Base-by-base conservation (phyloP, 1,284 basidiomycete species). In the Microbotryum lychnidis-dioicae region DNA sequence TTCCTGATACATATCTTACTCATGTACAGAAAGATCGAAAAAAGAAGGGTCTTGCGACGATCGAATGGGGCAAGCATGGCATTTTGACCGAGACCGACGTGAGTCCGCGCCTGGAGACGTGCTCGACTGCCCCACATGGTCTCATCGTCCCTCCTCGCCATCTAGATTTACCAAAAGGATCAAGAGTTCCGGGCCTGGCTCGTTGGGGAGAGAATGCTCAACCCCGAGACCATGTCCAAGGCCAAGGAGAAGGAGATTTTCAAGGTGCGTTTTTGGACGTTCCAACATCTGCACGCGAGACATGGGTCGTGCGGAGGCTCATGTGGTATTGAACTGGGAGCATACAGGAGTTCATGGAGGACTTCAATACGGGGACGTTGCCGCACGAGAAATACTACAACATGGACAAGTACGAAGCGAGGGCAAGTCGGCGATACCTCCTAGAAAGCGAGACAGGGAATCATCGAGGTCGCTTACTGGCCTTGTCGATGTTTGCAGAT, bases 321-420 rank as follows among this genome's bases (percentile, higher is more conserved):
- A 51, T 16, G 27, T 48, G 12, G 10, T 9, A 10, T 0, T 37
- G 9, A 9, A 10, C n/a, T 56, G 27, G 31, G 46, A 48, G 25
- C n/a, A 33, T 5, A 23, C 33, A 55, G 31, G 63, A 57, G 54
- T 75, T 75, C 57, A 75, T 78, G 58, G 91, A 93, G 74, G 91
- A 92, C 73, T 93, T 81, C 74, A 93, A 93, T 71, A 93, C 91
- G 23, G 87, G 88, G 85, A 62, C 60, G 79, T 72, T 55, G 9
- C 54, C 91, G 4, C 86, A 92, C 71, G 89, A 92, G 74, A 93
- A 93, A 75, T 93, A 90, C 75, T 92, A 92, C 75, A 82, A 90
- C 71, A 87, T 92, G 80, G 82, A 82, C 53, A 80, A 81, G 12
- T 90, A 89, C 73, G 47, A n/a, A n/a, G 10, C 1, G 4, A 25